Conservation (phyloP, 148 eudicot species). For the Rhododendron simsii region DNA sequence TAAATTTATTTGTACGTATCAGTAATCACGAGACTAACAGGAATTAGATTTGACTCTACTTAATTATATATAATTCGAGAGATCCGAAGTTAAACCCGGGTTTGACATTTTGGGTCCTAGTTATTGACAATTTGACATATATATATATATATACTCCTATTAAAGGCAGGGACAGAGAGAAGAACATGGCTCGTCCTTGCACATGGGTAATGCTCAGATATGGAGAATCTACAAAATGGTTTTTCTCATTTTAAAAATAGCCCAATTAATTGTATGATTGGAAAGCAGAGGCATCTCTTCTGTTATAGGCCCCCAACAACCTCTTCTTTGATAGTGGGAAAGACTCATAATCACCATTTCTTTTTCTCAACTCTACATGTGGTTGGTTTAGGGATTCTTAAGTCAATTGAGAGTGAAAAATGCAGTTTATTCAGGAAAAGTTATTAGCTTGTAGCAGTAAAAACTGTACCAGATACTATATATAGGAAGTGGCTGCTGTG, state of each 20-base stretch:
- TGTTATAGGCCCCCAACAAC: conserved; percentile 3
- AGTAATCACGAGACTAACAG: not conserved
- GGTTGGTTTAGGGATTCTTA: no score
- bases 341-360: not conserved
- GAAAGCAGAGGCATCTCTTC: conserved; percentile 13
- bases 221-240: conserved; percentile 11
- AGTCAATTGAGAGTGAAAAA: no score
- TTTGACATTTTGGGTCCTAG: not conserved
- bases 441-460: no score
- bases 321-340: not conserved
- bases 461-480: no score
- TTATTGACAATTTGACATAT: not conserved
- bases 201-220: conserved; percentile 36
- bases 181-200: conserved; percentile 31
- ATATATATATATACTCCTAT: no score
- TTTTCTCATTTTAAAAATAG: conserved; percentile 6
- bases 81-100: not conserved
- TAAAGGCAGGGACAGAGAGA: not conserved
- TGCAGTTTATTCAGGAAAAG: no score
- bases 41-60: no score
- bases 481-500: no score
- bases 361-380: no score
- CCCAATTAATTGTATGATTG: not conserved
- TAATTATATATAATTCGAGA: no score
- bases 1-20: not conserved